Percentiles rank a stretch among this genome's conserved stretches.
These are phyloP conservation scores for Lagerstroemia speciosa DNA, from an alignment of 345 rosid genomes.

Conservation along the genomic window DNA sequence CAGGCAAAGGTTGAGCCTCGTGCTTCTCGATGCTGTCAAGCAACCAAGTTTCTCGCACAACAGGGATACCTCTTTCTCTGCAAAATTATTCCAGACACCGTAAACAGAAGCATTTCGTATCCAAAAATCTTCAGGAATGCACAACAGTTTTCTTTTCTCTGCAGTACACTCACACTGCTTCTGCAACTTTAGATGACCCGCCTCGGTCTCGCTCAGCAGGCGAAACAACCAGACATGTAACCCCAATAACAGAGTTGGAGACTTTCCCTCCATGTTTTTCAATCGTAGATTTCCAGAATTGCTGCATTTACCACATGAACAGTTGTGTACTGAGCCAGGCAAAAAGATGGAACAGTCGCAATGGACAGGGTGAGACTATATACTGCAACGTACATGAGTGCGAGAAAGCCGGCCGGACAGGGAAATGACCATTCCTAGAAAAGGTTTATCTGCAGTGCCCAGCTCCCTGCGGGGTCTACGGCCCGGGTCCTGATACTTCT, in stretches of 20 bases:
- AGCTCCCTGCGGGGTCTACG: conserved; percentile 35
- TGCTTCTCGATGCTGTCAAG: conserved; percentile 58
- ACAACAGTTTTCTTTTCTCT: not conserved
- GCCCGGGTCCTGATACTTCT: conserved; percentile 52
- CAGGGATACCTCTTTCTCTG: conserved; percentile 49
- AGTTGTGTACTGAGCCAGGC: not conserved
- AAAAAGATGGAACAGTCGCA: not conserved
- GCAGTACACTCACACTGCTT: conserved; percentile 49
- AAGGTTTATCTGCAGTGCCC: conserved; percentile 39
- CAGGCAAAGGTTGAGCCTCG: conserved; percentile 54
- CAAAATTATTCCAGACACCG: not conserved
- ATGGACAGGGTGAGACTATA: not conserved
- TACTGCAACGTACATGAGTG: conserved; percentile 39
- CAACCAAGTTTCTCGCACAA: conserved; percentile 71
- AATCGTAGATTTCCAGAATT: conserved; percentile 48
- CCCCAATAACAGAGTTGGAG: conserved; percentile 41
- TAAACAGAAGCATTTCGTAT: not conserved
- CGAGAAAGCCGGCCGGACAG: conserved; percentile 58
- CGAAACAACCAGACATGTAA: conserved; percentile 52
- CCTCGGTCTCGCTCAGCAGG: conserved; percentile 59
- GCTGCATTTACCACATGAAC: conserved; percentile 25
- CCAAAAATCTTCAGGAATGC: too few species aligned
- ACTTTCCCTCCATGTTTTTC: conserved; percentile 61
- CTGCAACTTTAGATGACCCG: conserved; percentile 52
- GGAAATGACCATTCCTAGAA: conserved; percentile 55